Conservation (phyloP, 2,329 filamentous ascomycete species). For the Drechslerella coelobrocha region DNA sequence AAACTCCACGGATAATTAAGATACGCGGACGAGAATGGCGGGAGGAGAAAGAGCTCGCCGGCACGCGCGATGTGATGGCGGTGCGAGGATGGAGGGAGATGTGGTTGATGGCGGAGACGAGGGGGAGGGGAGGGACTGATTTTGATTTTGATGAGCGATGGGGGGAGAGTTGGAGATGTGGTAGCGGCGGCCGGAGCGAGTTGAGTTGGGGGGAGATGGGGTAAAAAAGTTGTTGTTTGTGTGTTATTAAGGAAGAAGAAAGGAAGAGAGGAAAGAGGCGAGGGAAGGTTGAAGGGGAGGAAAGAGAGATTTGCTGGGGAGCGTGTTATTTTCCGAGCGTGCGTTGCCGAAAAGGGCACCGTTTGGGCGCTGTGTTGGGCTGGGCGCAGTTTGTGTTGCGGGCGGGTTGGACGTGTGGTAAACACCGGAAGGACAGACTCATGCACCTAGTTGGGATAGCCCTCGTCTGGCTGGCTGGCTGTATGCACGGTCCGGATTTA, state of each 20-base stretch:
- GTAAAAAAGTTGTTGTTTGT: slow-evolving; percentile 51
- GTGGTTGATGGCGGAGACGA: not conserved
- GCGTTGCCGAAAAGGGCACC: not conserved
- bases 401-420: no score
- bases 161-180: slow-evolving; percentile 17
- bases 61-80: slow-evolving; percentile 24
- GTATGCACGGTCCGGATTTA: no score
- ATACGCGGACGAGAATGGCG: slow-evolving; percentile 39
- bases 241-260: slow-evolving; percentile 35
- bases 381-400: no score
- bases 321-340: not conserved
- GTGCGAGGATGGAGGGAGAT: slow-evolving; percentile 10
- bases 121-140: not conserved
- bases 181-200: slow-evolving; percentile 6
- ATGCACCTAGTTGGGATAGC: no score
- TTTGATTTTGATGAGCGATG: slow-evolving; percentile 15
- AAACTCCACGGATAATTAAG: slow-evolving; percentile 34
- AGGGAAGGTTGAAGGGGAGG: slow-evolving; percentile 11
- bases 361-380: not conserved
- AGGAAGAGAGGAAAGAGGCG: slow-evolving; percentile 9
- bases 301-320: not conserved
- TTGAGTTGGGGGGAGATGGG: slow-evolving; percentile 21
- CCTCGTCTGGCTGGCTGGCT: no score
- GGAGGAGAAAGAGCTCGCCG: slow-evolving; percentile 12
- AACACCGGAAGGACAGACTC: not conserved